Evolutionary conservation across 345 rosid species (phyloP).

Genomic region (Capsella bursapastoris): DNA sequence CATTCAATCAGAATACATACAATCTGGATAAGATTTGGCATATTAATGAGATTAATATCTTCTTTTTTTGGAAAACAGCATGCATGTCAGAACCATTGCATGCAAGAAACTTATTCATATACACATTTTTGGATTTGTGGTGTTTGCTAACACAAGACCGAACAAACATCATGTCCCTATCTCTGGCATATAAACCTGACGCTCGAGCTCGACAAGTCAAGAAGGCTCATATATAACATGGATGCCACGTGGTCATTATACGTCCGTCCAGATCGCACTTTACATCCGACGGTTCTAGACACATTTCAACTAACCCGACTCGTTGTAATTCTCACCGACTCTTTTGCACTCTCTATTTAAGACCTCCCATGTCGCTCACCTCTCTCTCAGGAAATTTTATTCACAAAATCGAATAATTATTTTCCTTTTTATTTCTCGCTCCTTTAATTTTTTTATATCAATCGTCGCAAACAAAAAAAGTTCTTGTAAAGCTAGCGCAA

Average conservation of each 20-base stretch:
- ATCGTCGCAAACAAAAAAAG: not conserved
- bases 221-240: conserved; percentile 6
- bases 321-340: conserved; percentile 31
- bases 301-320: conserved; percentile 39
- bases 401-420: conserved; percentile 17
- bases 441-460: not conserved
- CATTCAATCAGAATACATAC: not conserved
- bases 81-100: conserved; percentile 9
- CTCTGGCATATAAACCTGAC: conserved; percentile 22
- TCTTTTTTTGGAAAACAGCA: not conserved
- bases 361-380: conserved; percentile 32
- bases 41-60: not conserved
- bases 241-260: conserved; percentile 21
- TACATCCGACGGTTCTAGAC: conserved; percentile 36
- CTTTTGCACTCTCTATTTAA: conserved; percentile 30
- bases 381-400: conserved; percentile 40
- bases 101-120: conserved; percentile 1
- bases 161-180: conserved; percentile 26
- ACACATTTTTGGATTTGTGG: conserved; percentile 15
- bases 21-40: conserved; percentile 10
- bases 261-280: conserved; percentile 29
- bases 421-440: conserved; percentile 23
- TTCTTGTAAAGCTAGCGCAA: conserved; percentile 18
- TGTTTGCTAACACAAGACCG: conserved; percentile 23
- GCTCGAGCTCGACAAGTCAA: conserved; percentile 35